Conservation (phyloP, 2,329 filamentous ascomycete genomes). For the Pseudogymnoascus sp. region DNA sequence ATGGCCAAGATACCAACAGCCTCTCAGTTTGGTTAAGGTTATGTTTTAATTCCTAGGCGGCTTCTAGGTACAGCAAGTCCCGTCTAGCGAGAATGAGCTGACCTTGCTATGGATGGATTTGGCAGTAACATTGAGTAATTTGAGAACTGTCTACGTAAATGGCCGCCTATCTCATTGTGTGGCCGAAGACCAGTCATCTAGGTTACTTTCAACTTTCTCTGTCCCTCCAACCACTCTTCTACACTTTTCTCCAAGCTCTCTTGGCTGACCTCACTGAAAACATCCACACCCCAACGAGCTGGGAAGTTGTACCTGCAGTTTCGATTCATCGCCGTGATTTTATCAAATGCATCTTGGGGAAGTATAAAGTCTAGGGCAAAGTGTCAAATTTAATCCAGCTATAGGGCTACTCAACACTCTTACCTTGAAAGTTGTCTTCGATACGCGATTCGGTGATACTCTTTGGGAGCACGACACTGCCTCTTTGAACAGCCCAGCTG, state of each 20-base stretch:
- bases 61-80: too few relatives aligned
- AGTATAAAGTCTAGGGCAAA: slow-evolving; percentile 34
- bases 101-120: too few relatives aligned
- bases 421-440: slow-evolving; percentile 36
- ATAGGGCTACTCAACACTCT: neutral
- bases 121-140: too few relatives aligned
- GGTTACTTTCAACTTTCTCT: slow-evolving; percentile 22
- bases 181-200: too few relatives aligned
- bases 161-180: too few relatives aligned
- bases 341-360: slow-evolving; percentile 31
- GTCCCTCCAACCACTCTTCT: slow-evolving; percentile 30
- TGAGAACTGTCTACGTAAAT: too few relatives aligned
- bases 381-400: neutral
- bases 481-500: slow-evolving; percentile 47
- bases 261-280: slow-evolving; percentile 36
- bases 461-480: slow-evolving; percentile 48
- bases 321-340: slow-evolving; percentile 33
- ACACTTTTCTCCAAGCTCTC: slow-evolving; percentile 32
- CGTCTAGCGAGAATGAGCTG: too few relatives aligned
- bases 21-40: too few relatives aligned
- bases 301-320: slow-evolving; percentile 39
- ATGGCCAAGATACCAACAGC: too few relatives aligned
- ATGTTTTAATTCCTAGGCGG: too few relatives aligned
- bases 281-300: slow-evolving; percentile 35
- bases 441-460: slow-evolving; percentile 46